Evolutionary conservation across 164 flowering plant genomes (phyloP).

Genomic region (Sextonia rubra): DNA sequence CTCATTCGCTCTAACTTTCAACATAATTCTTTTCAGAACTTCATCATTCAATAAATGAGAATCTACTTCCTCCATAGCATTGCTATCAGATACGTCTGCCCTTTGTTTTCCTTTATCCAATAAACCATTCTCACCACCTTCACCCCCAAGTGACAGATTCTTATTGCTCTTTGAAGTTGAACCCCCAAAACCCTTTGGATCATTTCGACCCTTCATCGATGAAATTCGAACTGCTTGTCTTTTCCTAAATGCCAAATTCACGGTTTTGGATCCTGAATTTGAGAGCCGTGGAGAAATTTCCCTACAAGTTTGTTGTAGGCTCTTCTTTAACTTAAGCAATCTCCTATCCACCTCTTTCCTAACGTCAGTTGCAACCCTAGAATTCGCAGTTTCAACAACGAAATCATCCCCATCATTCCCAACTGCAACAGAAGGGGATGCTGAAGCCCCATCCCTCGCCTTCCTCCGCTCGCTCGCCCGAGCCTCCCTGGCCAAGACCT

Average conservation of each 20-base stretch:
- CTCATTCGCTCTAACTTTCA: slow-evolving; percentile 3
- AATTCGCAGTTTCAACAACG: not conserved
- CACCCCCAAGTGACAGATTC: no score
- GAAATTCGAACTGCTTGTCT: slow-evolving; percentile 23
- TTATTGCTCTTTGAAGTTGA: slow-evolving; percentile 9
- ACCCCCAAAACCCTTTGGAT: slow-evolving; percentile 49
- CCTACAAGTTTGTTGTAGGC: not conserved
- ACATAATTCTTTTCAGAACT: slow-evolving; percentile 3
- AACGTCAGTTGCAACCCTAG: slow-evolving; percentile 24
- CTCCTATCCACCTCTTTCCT: slow-evolving; percentile 52
- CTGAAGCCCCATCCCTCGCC: slow-evolving; percentile 10
- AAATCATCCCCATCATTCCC: slow-evolving; percentile 16
- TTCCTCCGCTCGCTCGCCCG: slow-evolving; percentile 46
- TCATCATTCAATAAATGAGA: slow-evolving; percentile 4
- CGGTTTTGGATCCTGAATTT: slow-evolving; percentile 18
- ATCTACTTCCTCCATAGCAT: slow-evolving; percentile 9
- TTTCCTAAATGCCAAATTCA: slow-evolving; percentile 32
- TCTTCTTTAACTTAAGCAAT: slow-evolving; percentile 48
- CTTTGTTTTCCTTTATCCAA: slow-evolving; percentile 2
- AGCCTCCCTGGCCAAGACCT: slow-evolving; percentile 68
- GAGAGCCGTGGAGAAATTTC: not conserved
- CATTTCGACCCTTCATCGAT: slow-evolving; percentile 15
- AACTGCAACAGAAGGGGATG: not conserved
- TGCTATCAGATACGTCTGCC: not conserved
- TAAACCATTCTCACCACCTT: not conserved